phyloP scores from a whole-genome alignment of 805 yeast species.

The Crinitomyces ghanaensis region DNA sequence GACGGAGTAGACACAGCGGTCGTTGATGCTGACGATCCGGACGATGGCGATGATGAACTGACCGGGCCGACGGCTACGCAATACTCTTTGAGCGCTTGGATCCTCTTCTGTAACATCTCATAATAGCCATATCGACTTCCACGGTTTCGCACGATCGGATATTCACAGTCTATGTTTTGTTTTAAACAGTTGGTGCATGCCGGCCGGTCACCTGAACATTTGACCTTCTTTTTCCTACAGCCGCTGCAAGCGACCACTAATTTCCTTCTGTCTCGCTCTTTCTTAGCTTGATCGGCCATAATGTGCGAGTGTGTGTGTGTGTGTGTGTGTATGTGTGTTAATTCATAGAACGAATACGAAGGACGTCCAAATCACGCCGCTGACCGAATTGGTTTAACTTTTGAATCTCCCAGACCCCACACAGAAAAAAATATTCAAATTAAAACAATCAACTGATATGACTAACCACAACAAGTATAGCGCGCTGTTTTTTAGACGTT shows the following conservation, averaged over 20 bases:
- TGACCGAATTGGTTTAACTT: no score
- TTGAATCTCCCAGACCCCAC: no score
- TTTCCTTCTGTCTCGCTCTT: conserved; percentile 15
- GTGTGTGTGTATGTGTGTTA: no score
- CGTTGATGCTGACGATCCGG: not conserved
- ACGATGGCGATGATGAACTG: not conserved
- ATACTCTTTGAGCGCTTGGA: conserved; percentile 10
- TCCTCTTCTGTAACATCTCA: conserved; percentile 21
- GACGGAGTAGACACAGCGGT: no score
- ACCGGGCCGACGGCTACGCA: not conserved
- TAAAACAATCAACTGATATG: no score
- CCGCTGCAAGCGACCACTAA: conserved; percentile 26
- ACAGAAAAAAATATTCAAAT: no score
- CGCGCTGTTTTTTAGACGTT: no score
- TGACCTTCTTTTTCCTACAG: conserved; percentile 28
- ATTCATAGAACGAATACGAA: no score
- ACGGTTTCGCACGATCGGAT: conserved; percentile 25
- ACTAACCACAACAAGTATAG: no score
- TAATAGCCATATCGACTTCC: conserved; percentile 28
- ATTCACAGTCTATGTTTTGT: conserved; percentile 24
- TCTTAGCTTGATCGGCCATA: no score
- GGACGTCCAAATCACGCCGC: no score
- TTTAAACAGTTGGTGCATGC: conserved; percentile 27
- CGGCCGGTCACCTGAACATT: conserved; percentile 28
- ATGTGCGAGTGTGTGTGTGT: no score